Evolutionary conservation across 495 filamentous ascomycete genomes (phyloP).

Genomic region (Lindgomyces ingoldianus): DNA sequence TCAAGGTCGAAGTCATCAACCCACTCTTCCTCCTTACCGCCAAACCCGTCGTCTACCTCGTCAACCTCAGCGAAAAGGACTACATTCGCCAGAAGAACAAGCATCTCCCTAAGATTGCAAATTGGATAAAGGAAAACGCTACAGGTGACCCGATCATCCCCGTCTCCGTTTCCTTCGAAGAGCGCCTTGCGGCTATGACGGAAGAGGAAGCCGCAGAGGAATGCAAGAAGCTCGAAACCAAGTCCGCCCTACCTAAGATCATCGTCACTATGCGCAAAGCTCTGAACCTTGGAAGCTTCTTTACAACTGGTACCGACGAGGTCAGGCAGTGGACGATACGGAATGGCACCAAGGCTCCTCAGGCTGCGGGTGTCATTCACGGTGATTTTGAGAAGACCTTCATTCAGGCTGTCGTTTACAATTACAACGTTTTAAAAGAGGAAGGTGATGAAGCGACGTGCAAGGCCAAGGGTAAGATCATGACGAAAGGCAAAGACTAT

Average conservation of each 20-base stretch:
- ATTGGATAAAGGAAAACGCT: slow-evolving; percentile 91
- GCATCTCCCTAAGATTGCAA: slow-evolving; percentile 86
- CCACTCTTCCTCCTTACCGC: slow-evolving; percentile 91
- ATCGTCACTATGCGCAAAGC: slow-evolving; percentile 90
- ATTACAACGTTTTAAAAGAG: slow-evolving; percentile 76
- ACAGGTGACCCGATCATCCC: slow-evolving; percentile 87
- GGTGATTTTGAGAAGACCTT: slow-evolving; percentile 99
- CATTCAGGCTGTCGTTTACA: slow-evolving; percentile 93
- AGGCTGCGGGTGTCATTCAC: slow-evolving; percentile 97
- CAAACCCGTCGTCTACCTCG: slow-evolving; percentile 95
- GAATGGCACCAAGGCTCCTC: slow-evolving; percentile 93
- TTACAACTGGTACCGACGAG: slow-evolving; percentile 95
- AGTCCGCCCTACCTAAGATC: slow-evolving; percentile 89
- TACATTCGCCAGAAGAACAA: slow-evolving; percentile 99
- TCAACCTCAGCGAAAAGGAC: slow-evolving; percentile 96
- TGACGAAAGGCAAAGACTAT: slow-evolving; percentile 99
- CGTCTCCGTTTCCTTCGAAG: slow-evolving; percentile 88
- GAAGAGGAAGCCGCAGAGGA: slow-evolving; percentile 82
- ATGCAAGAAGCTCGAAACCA: slow-evolving; percentile 82
- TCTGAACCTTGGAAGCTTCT: slow-evolving; percentile 90
- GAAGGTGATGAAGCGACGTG: slow-evolving; percentile 84
- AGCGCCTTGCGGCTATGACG: slow-evolving; percentile 77
- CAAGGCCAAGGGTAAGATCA: slow-evolving; percentile 90
- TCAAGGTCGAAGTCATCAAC: slow-evolving; percentile 95
- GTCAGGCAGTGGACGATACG: slow-evolving; percentile 98